Evolutionary conservation across 192 early-diverging fungal genomes (phyloP), one percentile per base, ranked within the genome.

Genomic region (Haplosporangium gracile): DNA sequence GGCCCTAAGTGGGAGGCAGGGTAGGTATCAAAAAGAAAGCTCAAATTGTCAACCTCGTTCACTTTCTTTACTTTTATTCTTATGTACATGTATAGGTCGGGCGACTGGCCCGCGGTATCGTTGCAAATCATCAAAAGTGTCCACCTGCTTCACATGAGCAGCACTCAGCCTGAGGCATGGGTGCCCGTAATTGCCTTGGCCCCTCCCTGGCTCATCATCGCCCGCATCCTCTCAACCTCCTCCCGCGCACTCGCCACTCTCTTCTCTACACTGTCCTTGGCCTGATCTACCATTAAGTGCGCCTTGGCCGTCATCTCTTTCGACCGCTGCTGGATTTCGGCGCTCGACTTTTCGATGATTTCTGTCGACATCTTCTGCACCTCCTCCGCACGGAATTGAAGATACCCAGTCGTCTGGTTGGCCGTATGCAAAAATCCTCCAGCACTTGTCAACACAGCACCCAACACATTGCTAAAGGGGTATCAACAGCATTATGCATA

Each of bases 361-460:
- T 80, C 78, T 4, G 69, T 86, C n/a, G 84, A 86, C 75, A 86
- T 47, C 60, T 78, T 86, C 24, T 80, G 78, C 5, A 89, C 83
- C 51, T 89, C 82, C 65, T 82, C 81, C 40, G 82, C 88, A 15
- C 79, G 68, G 72, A 79, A 80, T n/a, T 84, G 85, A 34, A 89
- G 72, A 32, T 81, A 83, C 0, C 75, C 79, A 26, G 88, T 87
- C 0, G 88, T 83, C 34, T 75, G 78, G 29, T 89, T 89, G 49
- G 92, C 92, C 16, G 90, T 82, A 74, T 89, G 81, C 11, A 93
- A 29, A 42, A 93, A 86, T 43, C 90, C 91, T 38, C 92, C 92
- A 32, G 89, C 88, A 16, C 86, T 79, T 2, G 86, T 90, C 57
- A 93, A 22, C 1, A 93, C 71, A 63, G 89, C 72, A 24, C 92